Conservation (phyloP, 768 basidiomycete genomes). For the Mycena floridula region DNA sequence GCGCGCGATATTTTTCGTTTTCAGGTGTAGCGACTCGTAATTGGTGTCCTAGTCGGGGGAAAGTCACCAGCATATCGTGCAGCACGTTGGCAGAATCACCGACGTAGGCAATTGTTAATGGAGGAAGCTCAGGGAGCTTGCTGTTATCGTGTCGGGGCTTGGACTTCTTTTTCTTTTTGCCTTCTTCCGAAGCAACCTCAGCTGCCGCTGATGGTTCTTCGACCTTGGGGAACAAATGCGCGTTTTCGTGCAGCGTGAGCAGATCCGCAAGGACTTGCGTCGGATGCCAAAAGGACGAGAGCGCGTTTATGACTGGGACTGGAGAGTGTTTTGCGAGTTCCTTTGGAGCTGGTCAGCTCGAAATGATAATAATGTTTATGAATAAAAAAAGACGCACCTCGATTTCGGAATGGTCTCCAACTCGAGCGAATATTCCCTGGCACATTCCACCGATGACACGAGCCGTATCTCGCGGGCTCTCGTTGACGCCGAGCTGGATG, state of each 20-base stretch:
- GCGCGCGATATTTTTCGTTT: slow-evolving; percentile 64
- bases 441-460: slow-evolving; percentile 92
- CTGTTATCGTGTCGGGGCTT: not conserved
- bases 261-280: slow-evolving; percentile 94
- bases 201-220: slow-evolving; percentile 7
- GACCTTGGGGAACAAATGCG: slow-evolving; percentile 54
- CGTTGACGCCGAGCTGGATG: slow-evolving; percentile 96
- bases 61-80: slow-evolving; percentile 95
- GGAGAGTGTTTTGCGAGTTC: slow-evolving; percentile 86
- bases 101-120: slow-evolving; percentile 88
- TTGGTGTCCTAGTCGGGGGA: slow-evolving; percentile 85
- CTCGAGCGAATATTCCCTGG: slow-evolving; percentile 94
- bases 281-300: slow-evolving; percentile 94
- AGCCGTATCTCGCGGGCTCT: slow-evolving; percentile 77
- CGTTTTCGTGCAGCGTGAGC: slow-evolving; percentile 79
- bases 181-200: slow-evolving; percentile 15
- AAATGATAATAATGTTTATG: slow-evolving; percentile 1
- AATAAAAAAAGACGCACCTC: slow-evolving; percentile 51
- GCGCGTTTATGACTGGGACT: slow-evolving; percentile 93
- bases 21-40: slow-evolving; percentile 79
- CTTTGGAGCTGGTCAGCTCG: slow-evolving; percentile 30
- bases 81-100: slow-evolving; percentile 95
- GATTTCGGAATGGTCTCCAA: slow-evolving; percentile 87
- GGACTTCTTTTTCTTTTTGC: slow-evolving; percentile 10
- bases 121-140: slow-evolving; percentile 49